Evolutionary conservation across 2,329 filamentous ascomycete genomes (phyloP).

Genomic region (Albophoma yamanashiensis): DNA sequence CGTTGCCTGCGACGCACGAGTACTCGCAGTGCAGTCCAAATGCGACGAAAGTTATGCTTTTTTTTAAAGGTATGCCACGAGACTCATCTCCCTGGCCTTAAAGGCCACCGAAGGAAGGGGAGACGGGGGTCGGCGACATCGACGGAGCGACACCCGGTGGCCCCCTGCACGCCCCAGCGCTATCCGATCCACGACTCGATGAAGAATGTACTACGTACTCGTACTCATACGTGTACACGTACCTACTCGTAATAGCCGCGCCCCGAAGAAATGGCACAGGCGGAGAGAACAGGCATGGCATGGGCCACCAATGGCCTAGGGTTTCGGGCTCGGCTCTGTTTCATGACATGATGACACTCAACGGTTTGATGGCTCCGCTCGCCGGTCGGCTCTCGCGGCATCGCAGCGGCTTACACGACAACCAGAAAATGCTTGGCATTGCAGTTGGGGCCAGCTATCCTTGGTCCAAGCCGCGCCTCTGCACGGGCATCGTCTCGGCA

Average conservation of each 20-base stretch:
- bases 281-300: background rate
- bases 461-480: background rate
- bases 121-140: background rate
- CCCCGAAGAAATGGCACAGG: background rate
- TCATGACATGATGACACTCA: background rate
- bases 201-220: background rate
- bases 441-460: background rate
- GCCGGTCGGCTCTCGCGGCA: background rate
- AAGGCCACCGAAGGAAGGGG: background rate
- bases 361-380: background rate
- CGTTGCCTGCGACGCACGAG: background rate
- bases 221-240: too few species aligned
- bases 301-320: background rate
- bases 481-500: background rate
- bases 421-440: background rate
- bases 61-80: background rate
- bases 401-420: background rate
- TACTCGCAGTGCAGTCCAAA: background rate
- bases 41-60: background rate
- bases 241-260: background rate
- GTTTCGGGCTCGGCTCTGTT: background rate
- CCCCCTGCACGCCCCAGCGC: background rate
- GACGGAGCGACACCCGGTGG: background rate
- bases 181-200: background rate
- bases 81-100: background rate